phyloP scores from a whole-genome alignment of 768 basidiomycete species.

The Suillus occidentalis region DNA sequence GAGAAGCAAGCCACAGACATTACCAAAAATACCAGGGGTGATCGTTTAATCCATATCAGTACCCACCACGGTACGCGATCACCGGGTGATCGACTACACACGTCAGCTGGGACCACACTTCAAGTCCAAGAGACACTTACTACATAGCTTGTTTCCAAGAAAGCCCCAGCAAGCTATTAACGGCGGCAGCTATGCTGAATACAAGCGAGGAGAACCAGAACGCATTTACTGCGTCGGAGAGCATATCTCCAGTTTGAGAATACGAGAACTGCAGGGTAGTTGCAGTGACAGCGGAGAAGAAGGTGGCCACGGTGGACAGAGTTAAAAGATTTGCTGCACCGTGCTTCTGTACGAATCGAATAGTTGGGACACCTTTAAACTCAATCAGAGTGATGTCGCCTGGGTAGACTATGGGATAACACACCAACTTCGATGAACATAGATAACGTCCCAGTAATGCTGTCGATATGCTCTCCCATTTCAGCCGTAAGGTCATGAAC shows the following conservation, averaged over 20 bases:
- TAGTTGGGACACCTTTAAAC: slow-evolving; percentile 66
- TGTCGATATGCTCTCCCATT: slow-evolving; percentile 73
- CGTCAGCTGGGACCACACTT: slow-evolving; percentile 2
- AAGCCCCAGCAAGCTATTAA: slow-evolving; percentile 73
- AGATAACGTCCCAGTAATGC: slow-evolving; percentile 62
- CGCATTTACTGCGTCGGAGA: slow-evolving; percentile 59
- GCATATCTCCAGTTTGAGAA: slow-evolving; percentile 24
- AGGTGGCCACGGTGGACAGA: slow-evolving; percentile 74
- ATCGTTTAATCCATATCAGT: slow-evolving; percentile 78
- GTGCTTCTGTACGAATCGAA: slow-evolving; percentile 75
- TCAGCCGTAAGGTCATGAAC: slow-evolving; percentile 73
- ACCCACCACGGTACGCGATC: slow-evolving; percentile 83
- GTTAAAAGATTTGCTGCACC: slow-evolving; percentile 69
- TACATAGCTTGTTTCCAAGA: slow-evolving; percentile 86
- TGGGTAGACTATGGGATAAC: slow-evolving; percentile 2
- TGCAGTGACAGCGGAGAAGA: slow-evolving; percentile 75
- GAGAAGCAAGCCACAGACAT: slow-evolving; percentile 77
- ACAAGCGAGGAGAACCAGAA: slow-evolving; percentile 79
- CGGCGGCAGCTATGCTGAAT: slow-evolving; percentile 75
- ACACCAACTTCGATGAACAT: slow-evolving; percentile 79
- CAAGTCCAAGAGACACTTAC: slow-evolving; percentile 42
- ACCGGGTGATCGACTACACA: slow-evolving; percentile 65
- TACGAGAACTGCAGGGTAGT: slow-evolving; percentile 73
- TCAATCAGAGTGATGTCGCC: neutral
- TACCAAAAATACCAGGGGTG: slow-evolving; percentile 76